A percentile compares a stretch with the other conserved stretches of the same genome.
Evolutionary conservation across 306 rosid genomes (phyloP).

Genomic region (Sophora flavescens): DNA sequence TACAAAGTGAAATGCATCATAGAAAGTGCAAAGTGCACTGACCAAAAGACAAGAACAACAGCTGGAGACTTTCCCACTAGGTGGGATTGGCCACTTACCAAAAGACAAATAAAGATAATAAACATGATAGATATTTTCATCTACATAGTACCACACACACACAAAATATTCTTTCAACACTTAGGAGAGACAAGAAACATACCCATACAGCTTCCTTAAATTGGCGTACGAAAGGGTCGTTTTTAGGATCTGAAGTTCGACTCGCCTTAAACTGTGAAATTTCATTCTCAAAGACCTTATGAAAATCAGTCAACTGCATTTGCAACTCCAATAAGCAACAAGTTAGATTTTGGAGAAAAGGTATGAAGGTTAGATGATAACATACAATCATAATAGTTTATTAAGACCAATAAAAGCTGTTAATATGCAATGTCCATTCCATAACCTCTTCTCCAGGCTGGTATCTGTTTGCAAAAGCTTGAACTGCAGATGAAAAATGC

Average conservation of each 20-base stretch:
- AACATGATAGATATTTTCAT: background rate
- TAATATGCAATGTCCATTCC: conserved; percentile 13
- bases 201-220: conserved; percentile 96
- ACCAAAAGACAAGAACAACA: conserved; percentile 1
- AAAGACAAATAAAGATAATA: conserved; percentile 23
- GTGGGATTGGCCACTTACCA: background rate
- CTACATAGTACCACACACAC: background rate
- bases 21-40: conserved; percentile 2
- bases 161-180: background rate
- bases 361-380: background rate
- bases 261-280: conserved; percentile 55
- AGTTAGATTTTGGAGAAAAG: conserved; percentile 29
- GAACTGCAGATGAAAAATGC: conserved; percentile 68
- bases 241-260: conserved; percentile 54
- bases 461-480: conserved; percentile 64
- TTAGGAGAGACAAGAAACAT: conserved; percentile 46
- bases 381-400: conserved; percentile 15
- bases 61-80: background rate
- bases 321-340: conserved; percentile 34
- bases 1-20: conserved; percentile 1
- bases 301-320: conserved; percentile 73
- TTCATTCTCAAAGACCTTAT: conserved; percentile 71
- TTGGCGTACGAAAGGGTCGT: conserved; percentile 62
- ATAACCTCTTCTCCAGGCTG: conserved; percentile 76
- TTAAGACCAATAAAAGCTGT: conserved; percentile 35